Percentiles rank a stretch among this genome's conserved stretches.
These are phyloP conservation scores for Nothopassalora personata DNA, from an alignment of 2,329 filamentous ascomycete species.

Conservation along the genomic window DNA sequence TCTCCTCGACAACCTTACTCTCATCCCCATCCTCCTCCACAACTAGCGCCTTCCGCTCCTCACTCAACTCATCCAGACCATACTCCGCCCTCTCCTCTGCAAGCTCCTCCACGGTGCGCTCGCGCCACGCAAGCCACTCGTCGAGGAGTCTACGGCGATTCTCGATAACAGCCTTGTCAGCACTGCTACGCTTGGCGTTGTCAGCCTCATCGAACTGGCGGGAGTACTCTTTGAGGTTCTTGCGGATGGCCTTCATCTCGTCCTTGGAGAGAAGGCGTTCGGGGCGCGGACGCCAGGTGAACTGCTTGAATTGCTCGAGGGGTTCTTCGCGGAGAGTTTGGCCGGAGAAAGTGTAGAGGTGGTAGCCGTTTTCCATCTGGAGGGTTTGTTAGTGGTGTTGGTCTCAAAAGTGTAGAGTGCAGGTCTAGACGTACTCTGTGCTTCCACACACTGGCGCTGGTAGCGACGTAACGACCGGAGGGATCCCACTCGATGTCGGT, in stretches of 20 bases:
- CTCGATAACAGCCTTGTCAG: conserved; percentile 90
- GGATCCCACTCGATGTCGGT: conserved; percentile 99
- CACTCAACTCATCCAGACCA: conserved; percentile 61
- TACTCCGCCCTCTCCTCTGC: conserved; percentile 63
- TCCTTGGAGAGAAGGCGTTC: conserved; percentile 89
- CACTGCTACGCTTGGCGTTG: conserved; percentile 84
- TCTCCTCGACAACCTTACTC: conserved; percentile 59
- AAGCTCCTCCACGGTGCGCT: conserved; percentile 65
- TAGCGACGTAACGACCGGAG: conserved; percentile 88
- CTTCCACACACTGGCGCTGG: conserved; percentile 92
- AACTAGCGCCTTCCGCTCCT: conserved; percentile 55
- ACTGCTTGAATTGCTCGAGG: conserved; percentile 97
- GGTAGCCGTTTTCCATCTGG: conserved; percentile 98
- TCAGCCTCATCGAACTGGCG: conserved; percentile 94
- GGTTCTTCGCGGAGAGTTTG: conserved; percentile 83
- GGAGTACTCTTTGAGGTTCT: conserved; percentile 96
- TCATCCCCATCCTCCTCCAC: conserved; percentile 45
- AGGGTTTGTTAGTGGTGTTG: conserved; percentile 9
- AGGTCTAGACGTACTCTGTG: conserved; percentile 65
- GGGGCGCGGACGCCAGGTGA: conserved; percentile 88
- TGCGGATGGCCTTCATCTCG: conserved; percentile 95
- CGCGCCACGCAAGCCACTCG: conserved; percentile 86
- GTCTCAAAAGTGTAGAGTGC: neutral
- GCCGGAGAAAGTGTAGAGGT: conserved; percentile 95
- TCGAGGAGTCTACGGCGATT: conserved; percentile 72